Base-by-base conservation (phyloP, 163 green algal genomes). In the Volvox carteri region DNA sequence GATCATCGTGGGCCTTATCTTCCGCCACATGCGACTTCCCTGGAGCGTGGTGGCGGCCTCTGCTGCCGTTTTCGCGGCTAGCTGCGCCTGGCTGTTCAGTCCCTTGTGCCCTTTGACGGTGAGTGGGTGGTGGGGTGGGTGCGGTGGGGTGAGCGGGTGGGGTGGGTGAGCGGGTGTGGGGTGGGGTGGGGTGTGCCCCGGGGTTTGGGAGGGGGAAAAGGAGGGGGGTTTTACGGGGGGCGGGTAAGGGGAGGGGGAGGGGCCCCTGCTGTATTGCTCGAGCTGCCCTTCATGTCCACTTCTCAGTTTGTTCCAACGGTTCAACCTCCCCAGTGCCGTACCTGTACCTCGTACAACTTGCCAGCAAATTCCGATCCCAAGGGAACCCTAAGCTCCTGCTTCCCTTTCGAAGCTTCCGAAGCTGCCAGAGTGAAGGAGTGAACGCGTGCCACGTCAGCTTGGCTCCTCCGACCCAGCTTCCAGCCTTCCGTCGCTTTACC, bases 1-100 rank as follows among this genome's bases (percentile, higher is more conserved):
- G 2, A 77, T 95, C 14, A 91, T 98, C 33, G 86, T 98, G 30
- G 89, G 33, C 35, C 90, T 97, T 42, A 95, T 97, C 7, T 94
- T 96, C 37, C 48, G 78, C 23, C 84, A 89, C 84, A 65, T 89
- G 70, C 52, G 52, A 16, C 68, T 89, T 0, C 33, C 48, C 4
- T 28, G 37, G 37, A 28, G n/a, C 0, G 12, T 87, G 30, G 50
- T 78, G 2, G 50, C 65, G 18, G 74, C 39, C 7, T 37, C 54
- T 50, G 70, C 68, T 37, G 86, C 78, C 1, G 60, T 48, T 2
- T 92, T 92, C 37, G 77, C 41, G n/a, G 79, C 23, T 1, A 48
- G 68, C 52, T 92, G 91, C 72, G 62, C 44, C 11, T 90, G 73
- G 76, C 87, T 93, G 37, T 91, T 92, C 54, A 74, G 56, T 16